Percentiles rank a stretch among this genome's conserved stretches.
Evolutionary conservation across 371 early-diverging fungal genomes (phyloP).

Genomic region (Smittium mucronatum): DNA sequence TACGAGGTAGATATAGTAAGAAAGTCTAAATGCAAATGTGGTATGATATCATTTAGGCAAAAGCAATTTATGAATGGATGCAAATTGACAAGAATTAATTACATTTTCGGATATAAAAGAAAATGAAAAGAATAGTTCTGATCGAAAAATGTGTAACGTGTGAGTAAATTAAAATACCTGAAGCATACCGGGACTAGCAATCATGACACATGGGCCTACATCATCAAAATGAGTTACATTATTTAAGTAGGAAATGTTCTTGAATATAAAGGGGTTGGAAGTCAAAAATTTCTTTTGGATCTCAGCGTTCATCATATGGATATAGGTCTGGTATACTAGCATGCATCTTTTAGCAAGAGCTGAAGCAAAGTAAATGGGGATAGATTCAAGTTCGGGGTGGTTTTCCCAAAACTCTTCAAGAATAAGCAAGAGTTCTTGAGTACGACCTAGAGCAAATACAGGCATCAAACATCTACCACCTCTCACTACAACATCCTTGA

Average conservation of each 20-base stretch:
- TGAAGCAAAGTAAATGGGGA: conserved; percentile 98
- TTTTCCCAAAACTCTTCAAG: conserved; percentile 98
- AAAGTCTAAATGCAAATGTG: no score
- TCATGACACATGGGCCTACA: conserved; percentile 97
- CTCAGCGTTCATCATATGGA: conserved; percentile 98
- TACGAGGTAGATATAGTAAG: no score
- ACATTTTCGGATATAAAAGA: no score
- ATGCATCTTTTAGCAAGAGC: conserved; percentile 97
- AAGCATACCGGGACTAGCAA: conserved; percentile 99
- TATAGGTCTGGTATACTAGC: conserved; percentile 98
- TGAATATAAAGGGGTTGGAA: conserved; percentile 97
- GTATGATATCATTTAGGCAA: no score
- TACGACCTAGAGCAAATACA: conserved; percentile 98
- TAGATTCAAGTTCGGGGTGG: conserved; percentile 83
- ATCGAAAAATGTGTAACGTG: no score
- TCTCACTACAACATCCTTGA: conserved; percentile 87
- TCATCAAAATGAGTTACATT: conserved; percentile 94
- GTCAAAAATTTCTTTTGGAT: conserved; percentile 82
- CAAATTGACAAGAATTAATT: no score
- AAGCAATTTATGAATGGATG: no score
- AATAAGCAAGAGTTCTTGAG: conserved; percentile 97
- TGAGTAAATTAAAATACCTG: conserved; percentile 66
- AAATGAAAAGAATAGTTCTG: no score
- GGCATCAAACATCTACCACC: conserved; percentile 98
- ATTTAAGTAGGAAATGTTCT: conserved; percentile 89